phyloP scores from a whole-genome alignment of 1,284 basidiomycete genomes.

The Retiboletus flavoniger region DNA sequence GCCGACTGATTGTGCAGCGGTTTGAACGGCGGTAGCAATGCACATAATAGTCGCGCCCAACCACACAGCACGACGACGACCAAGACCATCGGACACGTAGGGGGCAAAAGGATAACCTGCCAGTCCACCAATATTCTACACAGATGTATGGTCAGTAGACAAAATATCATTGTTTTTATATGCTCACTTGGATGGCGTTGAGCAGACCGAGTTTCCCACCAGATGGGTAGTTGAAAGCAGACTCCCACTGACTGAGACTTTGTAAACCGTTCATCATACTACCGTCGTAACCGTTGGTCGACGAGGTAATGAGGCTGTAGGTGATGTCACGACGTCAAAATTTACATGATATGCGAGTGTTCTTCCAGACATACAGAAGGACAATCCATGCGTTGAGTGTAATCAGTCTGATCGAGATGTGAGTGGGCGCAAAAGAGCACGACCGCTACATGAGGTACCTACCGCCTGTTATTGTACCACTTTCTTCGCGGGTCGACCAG shows the following conservation, averaged over 20 bases:
- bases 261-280: conserved; percentile 79
- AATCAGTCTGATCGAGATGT: conserved; percentile 48
- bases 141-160: background rate
- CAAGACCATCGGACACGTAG: conserved; percentile 66
- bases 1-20: conserved; percentile 66
- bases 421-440: conserved; percentile 1
- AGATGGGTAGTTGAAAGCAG: conserved; percentile 55
- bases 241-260: conserved; percentile 58
- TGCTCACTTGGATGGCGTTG: conserved; percentile 68
- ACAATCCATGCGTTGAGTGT: conserved; percentile 66
- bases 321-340: conserved; percentile 3
- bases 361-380: conserved; percentile 48
- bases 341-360: background rate
- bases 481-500: conserved; percentile 62
- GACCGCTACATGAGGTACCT: conserved; percentile 16
- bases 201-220: conserved; percentile 64
- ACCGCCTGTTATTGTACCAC: conserved; percentile 75
- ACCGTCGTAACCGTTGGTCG: conserved; percentile 77
- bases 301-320: conserved; percentile 67
- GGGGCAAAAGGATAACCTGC: conserved; percentile 69
- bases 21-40: conserved; percentile 65
- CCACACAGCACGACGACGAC: conserved; percentile 62
- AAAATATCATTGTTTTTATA: conserved; percentile 12
- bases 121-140: conserved; percentile 63
- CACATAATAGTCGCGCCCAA: conserved; percentile 65